Conservation (phyloP, 768 basidiomycete species). For the Tylopilus vinaceipallidus region DNA sequence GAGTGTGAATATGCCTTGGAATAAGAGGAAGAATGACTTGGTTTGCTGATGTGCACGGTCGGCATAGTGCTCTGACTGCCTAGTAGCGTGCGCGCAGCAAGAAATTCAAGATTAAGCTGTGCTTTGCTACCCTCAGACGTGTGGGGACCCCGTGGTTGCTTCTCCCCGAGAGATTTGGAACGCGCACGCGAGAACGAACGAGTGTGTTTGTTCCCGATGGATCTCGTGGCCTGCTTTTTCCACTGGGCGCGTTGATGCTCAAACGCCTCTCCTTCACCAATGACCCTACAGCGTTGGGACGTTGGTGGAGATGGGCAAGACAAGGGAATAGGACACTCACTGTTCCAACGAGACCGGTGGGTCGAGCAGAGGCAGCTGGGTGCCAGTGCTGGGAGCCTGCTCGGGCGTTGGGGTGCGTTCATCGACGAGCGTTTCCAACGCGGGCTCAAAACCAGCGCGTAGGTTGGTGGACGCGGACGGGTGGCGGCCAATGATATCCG, state of each 20-base stretch:
- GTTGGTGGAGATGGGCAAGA: neutral
- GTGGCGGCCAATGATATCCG: constrained; percentile 17
- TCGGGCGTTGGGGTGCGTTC: constrained; percentile 7
- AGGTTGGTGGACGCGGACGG: constrained; percentile 4
- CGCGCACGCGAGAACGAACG: constrained; percentile 63
- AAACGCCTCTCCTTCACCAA: constrained; percentile 61
- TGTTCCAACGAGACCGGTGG: constrained; percentile 56
- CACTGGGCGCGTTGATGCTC: constrained; percentile 64
- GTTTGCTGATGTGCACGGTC: constrained; percentile 24
- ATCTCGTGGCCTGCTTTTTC: constrained; percentile 59
- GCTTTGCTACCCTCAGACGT: constrained; percentile 23
- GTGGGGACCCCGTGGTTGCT: constrained; percentile 15
- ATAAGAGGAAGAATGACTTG: constrained; percentile 17
- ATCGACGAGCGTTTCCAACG: constrained; percentile 18
- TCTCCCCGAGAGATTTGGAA: constrained; percentile 29
- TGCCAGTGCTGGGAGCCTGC: constrained; percentile 17
- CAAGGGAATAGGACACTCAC: constrained; percentile 28
- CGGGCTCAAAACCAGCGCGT: constrained; percentile 15
- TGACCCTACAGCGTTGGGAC: constrained; percentile 44
- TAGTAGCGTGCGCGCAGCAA: constrained; percentile 64
- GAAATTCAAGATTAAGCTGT: constrained; percentile 45
- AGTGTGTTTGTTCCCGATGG: constrained; percentile 63
- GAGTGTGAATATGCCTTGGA: constrained; percentile 31
- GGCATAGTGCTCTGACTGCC: constrained; percentile 63
- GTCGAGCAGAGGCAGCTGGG: constrained; percentile 57